Base-by-base conservation (phyloP, 768 basidiomycete species). In the Suillus variegatus region DNA sequence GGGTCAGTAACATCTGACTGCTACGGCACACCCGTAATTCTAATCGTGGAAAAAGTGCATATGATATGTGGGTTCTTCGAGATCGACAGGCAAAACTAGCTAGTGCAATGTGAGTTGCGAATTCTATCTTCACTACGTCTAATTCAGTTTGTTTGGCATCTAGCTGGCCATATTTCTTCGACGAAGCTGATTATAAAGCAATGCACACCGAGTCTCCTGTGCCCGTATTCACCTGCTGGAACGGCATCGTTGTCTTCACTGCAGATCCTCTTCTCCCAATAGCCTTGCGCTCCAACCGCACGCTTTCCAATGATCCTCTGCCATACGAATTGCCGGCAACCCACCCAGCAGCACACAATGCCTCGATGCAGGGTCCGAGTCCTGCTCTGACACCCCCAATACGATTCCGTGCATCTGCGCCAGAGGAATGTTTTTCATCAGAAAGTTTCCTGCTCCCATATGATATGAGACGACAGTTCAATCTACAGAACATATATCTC, bases 211-310 rank as follows among this genome's bases (percentile, higher is more conserved):
- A 78, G 43, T 75, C 77, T 22, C 80, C 82, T 22, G 82, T 77
- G 4, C 81, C 82, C 14, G 82, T 82, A 5, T 80, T 81, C 64
- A 66, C 80, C 0, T 83, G 82, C 70, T 83, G 82, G 82, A 83
- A 83, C 57, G 82, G 82, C 28, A 80, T 82, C 67, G 75, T 77
- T 52, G 78, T 76, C 2, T 78, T 83, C 69, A 52, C 66, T 20
- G 77, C 82, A 0, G 82, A 83, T 60, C 80, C 82, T 4, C 56
- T 83, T 43, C 74, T 82, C 25, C 82, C 82, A 14, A 63, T 79
- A 43, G 65, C 74, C 61, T 72, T 81, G 9, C 81, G 82, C 55
- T 69, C 72, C 4, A 80, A 80, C 52, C 68, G 63, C 18, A 78
- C 76, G 9, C 76, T 82, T 13, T 81, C 80, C 0, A 69, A 58